A percentile compares a stretch with the other conserved stretches of the same genome.
Conservation (phyloP, 768 basidiomycete species). For the Pleurotus eryngii region DNA sequence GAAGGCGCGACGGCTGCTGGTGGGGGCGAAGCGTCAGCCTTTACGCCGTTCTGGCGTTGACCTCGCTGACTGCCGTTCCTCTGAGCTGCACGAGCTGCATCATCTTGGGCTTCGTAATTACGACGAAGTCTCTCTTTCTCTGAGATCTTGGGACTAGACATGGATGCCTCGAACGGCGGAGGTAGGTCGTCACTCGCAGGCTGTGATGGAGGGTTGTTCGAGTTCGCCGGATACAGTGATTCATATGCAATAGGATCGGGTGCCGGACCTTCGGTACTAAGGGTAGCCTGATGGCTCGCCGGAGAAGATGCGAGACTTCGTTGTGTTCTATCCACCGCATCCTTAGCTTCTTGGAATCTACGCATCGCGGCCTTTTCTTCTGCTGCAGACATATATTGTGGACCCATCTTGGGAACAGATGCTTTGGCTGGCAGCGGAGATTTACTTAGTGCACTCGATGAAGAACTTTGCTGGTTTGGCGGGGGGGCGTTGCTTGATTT, state of each 20-base stretch:
- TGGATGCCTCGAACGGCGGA: slow-evolving; percentile 47
- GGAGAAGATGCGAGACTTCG: slow-evolving; percentile 20
- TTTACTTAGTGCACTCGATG: slow-evolving; percentile 11
- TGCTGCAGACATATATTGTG: slow-evolving; percentile 60
- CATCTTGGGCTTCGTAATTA: slow-evolving; percentile 66
- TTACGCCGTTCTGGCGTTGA: slow-evolving; percentile 11
- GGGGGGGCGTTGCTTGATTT: slow-evolving; percentile 13
- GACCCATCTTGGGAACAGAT: slow-evolving; percentile 19
- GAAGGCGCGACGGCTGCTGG: slow-evolving; percentile 17
- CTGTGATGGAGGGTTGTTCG: slow-evolving; percentile 26
- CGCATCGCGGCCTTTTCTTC: slow-evolving; percentile 72
- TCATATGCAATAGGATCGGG: slow-evolving; percentile 59
- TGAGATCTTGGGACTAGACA: slow-evolving; percentile 33
- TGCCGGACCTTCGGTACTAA: not conserved
- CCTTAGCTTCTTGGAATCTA: slow-evolving; percentile 68
- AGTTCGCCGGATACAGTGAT: slow-evolving; percentile 47
- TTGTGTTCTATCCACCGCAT: slow-evolving; percentile 64
- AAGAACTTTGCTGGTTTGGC: slow-evolving; percentile 11
- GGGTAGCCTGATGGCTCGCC: not conserved
- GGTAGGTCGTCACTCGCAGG: slow-evolving; percentile 37
- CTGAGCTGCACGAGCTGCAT: slow-evolving; percentile 37
- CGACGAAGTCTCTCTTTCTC: slow-evolving; percentile 73
- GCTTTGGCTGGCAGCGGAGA: slow-evolving; percentile 16
- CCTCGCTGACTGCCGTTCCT: slow-evolving; percentile 11
- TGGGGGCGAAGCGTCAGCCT: too few species aligned